A percentile compares a stretch with the other conserved stretches of the same genome.
Evolutionary conservation across 2,329 filamentous ascomycete genomes (phyloP).

Genomic region (Ophioceras dolichostomum): DNA sequence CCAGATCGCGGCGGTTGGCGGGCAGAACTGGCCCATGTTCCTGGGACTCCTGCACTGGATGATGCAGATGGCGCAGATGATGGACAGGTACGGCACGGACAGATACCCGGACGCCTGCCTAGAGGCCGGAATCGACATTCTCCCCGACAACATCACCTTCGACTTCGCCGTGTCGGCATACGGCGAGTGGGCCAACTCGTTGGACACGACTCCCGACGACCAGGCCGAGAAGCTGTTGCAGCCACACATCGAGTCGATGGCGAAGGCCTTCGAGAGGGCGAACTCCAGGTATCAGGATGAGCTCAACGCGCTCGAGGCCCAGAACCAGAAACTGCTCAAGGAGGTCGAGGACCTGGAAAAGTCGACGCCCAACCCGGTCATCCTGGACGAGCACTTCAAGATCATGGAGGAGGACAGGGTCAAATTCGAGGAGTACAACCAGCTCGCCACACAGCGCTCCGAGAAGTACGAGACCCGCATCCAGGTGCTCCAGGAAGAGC

Average conservation of each 20-base stretch:
- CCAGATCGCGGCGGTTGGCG: conserved; percentile 86
- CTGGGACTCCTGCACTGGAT: conserved; percentile 94
- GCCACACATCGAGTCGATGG: conserved; percentile 82
- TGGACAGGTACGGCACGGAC: conserved; percentile 68
- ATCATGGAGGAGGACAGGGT: conserved; percentile 89
- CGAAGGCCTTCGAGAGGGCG: conserved; percentile 68
- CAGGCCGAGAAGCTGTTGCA: conserved; percentile 65
- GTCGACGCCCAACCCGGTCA: conserved; percentile 68
- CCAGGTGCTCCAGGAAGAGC: conserved; percentile 72
- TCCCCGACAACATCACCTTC: conserved; percentile 86
- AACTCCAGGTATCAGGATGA: conserved; percentile 80
- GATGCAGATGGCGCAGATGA: conserved; percentile 93
- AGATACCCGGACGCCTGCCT: conserved; percentile 84
- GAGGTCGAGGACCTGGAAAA: conserved; percentile 88
- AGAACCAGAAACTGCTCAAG: conserved; percentile 67
- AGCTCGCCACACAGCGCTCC: conserved; percentile 67
- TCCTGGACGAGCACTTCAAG: conserved; percentile 79
- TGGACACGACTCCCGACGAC: conserved; percentile 69
- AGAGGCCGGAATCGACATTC: conserved; percentile 78
- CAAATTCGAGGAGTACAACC: conserved; percentile 94
- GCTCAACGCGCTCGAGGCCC: conserved; percentile 72
- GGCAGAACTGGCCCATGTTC: conserved; percentile 95
- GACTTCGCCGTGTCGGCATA: conserved; percentile 85
- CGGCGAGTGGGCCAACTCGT: conserved; percentile 84
- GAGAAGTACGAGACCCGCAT: conserved; percentile 80